Percentiles rank a stretch among this genome's conserved stretches.
Evolutionary conservation across 768 basidiomycete species (phyloP).

Genomic region (Rhizopogon salebrosus): DNA sequence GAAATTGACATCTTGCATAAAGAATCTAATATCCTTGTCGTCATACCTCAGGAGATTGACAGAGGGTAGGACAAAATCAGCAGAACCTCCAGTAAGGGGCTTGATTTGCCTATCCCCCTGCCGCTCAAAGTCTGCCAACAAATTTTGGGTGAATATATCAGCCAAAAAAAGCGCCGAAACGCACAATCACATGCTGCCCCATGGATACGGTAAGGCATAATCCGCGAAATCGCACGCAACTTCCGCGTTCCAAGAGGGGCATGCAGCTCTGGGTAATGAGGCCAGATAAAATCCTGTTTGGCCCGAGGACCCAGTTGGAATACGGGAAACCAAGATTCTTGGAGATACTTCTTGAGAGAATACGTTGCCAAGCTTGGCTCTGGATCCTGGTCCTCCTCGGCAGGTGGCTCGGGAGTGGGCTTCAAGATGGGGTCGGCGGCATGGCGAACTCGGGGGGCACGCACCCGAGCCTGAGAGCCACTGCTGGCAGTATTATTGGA

Average conservation of each 20-base stretch:
- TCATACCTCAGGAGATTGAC: background rate
- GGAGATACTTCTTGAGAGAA: constrained; percentile 6
- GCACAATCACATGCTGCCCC: background rate
- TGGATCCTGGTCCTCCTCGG: background rate
- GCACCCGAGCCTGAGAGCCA: background rate
- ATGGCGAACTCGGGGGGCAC: too few species aligned
- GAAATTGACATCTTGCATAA: background rate
- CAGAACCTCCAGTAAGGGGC: background rate
- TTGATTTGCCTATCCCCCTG: background rate
- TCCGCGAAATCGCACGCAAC: constrained; percentile 2
- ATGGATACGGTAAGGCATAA: background rate
- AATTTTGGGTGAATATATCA: background rate
- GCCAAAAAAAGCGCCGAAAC: background rate
- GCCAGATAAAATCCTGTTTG: constrained; percentile 5
- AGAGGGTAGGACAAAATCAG: constrained; percentile 2
- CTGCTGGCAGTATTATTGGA: background rate
- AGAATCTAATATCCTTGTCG: background rate
- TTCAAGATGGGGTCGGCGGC: too few species aligned
- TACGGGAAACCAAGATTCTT: constrained; percentile 7
- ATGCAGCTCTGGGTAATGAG: background rate
- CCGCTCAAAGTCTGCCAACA: background rate
- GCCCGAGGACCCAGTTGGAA: constrained; percentile 2
- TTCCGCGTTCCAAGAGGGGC: constrained; percentile 4
- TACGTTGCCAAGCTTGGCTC: background rate
- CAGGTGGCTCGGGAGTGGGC: too few species aligned